Base-by-base conservation (phyloP, 768 basidiomycete species). In the Hemileccinum impolitum region DNA sequence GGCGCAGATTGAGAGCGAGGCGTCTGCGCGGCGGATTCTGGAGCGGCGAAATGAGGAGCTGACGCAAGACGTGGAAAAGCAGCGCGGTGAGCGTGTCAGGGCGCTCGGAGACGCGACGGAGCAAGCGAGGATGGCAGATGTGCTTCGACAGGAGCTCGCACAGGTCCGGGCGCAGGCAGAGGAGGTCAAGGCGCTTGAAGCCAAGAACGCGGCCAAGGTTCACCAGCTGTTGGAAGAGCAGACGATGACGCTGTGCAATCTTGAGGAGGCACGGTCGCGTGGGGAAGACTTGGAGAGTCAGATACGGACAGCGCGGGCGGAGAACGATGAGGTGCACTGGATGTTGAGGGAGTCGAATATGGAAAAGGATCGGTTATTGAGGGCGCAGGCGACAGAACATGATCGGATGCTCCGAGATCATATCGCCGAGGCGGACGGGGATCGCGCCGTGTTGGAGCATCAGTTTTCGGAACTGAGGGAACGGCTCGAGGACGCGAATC, bases 351-450 rank as follows among this genome's bases (percentile, higher is more conserved):
- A 86, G 50, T 84, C 87, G 3, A 76, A 81, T 36, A 67, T 67
- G 53, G 92, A 96, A 69, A 90, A 91, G 68, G 92, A 95, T 48
- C 72, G 84, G 18, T 71, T 91, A 14, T 69, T 92, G 48, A 80
- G 76, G 36, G 77, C 75, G 3, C 90, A 92, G 62, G 85, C 87
- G 7, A 81, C 79, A 13, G 88, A 77, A 59, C 75, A 82, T 48
- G 83, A 85, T 50, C 70, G 78, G 30, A 66, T 75, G 38, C 81
- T 96, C 53, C 80, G 91, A 1, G 93, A 96, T 63, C 89, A 94
- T 58, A 85, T 88, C 47, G 88, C 88, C 3, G 94, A 98, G 66
- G 90, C 93, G 13, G 92, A 96, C 60, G 90, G 93, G 1, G 94
- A 97, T 65, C 81, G 92, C 8, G 93, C 94, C 0, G 91, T 95